Percentiles rank a stretch among this genome's conserved stretches.
Evolutionary conservation across 176 grass and related monocot species (phyloP).

Genomic region (Cenchrus purpureus): DNA sequence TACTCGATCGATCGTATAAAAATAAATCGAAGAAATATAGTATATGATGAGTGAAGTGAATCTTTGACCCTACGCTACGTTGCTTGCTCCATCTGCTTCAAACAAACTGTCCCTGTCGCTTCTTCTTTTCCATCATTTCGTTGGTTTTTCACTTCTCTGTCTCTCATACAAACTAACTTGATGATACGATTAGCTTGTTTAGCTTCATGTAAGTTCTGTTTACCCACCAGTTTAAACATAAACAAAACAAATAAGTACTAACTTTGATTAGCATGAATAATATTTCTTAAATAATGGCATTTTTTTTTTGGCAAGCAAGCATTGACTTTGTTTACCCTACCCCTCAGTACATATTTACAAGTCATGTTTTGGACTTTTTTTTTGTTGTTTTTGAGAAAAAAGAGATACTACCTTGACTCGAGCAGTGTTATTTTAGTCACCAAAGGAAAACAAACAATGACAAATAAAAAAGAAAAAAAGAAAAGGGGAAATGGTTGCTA

Average conservation of each 20-base stretch:
- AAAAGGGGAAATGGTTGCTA: not conserved
- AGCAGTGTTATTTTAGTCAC: not conserved
- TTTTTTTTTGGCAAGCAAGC: not conserved
- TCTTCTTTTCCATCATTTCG: not conserved
- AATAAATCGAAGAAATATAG: not conserved
- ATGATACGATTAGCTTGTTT: not conserved
- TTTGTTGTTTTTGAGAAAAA: not conserved
- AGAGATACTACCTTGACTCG: not conserved
- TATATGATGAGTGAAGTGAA: not conserved
- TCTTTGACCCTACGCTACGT: conserved; percentile 17
- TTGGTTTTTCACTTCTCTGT: not conserved
- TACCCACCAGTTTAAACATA: not conserved
- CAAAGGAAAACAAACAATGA: not conserved
- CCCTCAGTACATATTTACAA: not conserved
- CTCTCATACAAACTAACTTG: not conserved
- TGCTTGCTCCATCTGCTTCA: not conserved
- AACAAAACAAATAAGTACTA: not conserved
- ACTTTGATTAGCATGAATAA: not conserved
- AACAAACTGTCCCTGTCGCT: not conserved
- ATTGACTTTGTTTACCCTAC: conserved; percentile 8
- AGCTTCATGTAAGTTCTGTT: not conserved
- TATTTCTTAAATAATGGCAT: too few relatives aligned
- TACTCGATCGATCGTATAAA: not conserved
- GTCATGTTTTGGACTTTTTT: too few relatives aligned
- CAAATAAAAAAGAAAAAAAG: not conserved